phyloP scores from a whole-genome alignment of 495 filamentous ascomycete genomes.

The Penicillium paradoxum region DNA sequence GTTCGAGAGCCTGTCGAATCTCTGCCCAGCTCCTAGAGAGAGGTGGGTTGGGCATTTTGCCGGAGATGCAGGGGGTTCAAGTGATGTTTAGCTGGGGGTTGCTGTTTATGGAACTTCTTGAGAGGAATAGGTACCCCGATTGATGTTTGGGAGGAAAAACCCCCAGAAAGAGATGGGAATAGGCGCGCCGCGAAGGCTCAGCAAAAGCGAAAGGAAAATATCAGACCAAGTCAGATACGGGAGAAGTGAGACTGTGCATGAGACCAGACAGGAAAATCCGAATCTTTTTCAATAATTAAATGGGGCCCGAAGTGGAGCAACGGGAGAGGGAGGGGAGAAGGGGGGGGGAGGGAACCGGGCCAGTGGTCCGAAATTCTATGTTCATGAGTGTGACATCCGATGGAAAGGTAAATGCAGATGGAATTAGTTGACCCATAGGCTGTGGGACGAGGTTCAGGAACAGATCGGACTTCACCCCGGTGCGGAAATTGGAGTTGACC shows the following conservation, averaged over 20 bases:
- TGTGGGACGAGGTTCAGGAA: conserved; percentile 13
- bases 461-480: conserved; percentile 12
- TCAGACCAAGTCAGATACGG: conserved; percentile 1
- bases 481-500: not conserved
- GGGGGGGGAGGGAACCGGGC: conserved; percentile 5
- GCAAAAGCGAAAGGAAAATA: not conserved
- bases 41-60: conserved; percentile 4
- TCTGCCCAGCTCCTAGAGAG: conserved; percentile 14
- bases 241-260: conserved; percentile 12
- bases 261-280: conserved; percentile 14
- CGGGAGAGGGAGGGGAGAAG: conserved; percentile 9
- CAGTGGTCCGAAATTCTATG: conserved; percentile 14
- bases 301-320: conserved; percentile 26
- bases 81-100: not conserved
- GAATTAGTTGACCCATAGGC: conserved; percentile 6
- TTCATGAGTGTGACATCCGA: conserved; percentile 14
- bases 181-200: conserved; percentile 8
- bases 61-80: not conserved
- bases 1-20: conserved; percentile 53
- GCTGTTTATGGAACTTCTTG: not conserved
- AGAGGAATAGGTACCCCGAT: not conserved
- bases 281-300: conserved; percentile 22
- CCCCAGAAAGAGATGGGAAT: not conserved
- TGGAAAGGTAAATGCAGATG: conserved; percentile 1
- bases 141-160: not conserved